Conservation (phyloP, 208 protist genomes). For the Spongospora subterranea region DNA sequence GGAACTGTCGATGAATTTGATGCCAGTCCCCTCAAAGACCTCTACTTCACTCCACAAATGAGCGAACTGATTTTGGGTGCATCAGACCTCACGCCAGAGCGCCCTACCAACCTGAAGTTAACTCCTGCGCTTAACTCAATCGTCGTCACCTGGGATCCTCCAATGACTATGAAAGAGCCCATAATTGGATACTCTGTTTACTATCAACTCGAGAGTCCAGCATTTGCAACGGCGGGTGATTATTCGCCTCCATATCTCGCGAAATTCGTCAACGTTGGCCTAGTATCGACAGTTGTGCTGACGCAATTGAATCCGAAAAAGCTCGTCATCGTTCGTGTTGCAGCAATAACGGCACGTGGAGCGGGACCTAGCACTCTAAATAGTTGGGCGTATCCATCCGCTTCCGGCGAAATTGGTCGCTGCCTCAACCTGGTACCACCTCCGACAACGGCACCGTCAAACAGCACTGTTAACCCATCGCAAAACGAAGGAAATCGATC, state of each 20-base stretch:
- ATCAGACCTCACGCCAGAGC: background rate
- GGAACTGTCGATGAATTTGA: slow-evolving; percentile 41
- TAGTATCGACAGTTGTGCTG: background rate
- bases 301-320: background rate
- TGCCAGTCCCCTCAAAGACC: slow-evolving; percentile 13
- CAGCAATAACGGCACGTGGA: background rate
- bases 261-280: slow-evolving; percentile 22
- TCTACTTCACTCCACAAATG: slow-evolving; percentile 42
- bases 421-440: background rate
- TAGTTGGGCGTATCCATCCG: background rate
- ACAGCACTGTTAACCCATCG: too few species aligned
- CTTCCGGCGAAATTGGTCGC: background rate
- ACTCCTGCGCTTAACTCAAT: background rate
- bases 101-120: background rate
- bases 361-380: slow-evolving; percentile 27
- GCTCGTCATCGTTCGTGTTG: slow-evolving; percentile 34
- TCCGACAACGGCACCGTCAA: too few species aligned
- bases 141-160: background rate
- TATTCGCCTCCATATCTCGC: slow-evolving; percentile 28
- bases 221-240: background rate
- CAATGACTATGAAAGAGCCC: background rate
- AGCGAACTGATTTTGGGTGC: background rate
- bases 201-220: slow-evolving; percentile 3
- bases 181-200: slow-evolving; percentile 42
- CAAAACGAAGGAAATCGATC: too few species aligned